Evolutionary conservation across 208 protist genomes (phyloP).

Genomic region (Leishmania gerbilli): DNA sequence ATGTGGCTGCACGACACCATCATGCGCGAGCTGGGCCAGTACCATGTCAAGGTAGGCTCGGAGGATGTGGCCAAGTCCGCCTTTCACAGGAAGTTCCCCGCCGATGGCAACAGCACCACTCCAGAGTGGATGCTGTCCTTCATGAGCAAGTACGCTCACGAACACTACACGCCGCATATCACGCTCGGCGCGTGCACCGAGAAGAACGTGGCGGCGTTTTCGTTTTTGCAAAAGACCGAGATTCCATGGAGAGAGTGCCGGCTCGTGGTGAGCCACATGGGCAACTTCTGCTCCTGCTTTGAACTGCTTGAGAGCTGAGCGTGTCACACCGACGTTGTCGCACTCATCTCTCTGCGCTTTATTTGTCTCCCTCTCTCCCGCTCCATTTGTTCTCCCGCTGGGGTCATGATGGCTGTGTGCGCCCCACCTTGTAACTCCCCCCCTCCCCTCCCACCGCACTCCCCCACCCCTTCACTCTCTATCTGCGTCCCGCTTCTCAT

Average conservation of each 20-base stretch:
- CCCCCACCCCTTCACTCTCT: neutral
- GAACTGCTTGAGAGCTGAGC: constrained; percentile 50
- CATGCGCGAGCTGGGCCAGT: constrained; percentile 42
- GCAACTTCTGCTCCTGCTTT: constrained; percentile 80
- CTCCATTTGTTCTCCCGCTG: neutral
- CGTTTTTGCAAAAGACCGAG: constrained; percentile 54
- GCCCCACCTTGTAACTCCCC: neutral
- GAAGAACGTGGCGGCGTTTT: constrained; percentile 34
- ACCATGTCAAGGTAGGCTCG: constrained; percentile 49
- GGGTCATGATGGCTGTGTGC: neutral
- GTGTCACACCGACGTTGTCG: neutral
- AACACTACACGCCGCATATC: constrained; percentile 74
- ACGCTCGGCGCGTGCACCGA: constrained; percentile 66
- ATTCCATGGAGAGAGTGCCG: constrained; percentile 70
- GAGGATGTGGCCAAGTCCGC: constrained; percentile 56
- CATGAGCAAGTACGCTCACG: constrained; percentile 33
- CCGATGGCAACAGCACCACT: constrained; percentile 31
- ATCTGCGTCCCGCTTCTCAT: neutral
- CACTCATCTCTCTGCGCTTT: too few species aligned
- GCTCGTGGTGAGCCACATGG: constrained; percentile 79
- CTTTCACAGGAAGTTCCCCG: constrained; percentile 74
- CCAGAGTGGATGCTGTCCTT: constrained; percentile 66
- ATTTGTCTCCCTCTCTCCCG: neutral
- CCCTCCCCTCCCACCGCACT: neutral
- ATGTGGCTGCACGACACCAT: constrained; percentile 58